A percentile compares a stretch with the other conserved stretches of the same genome.
Evolutionary conservation across 345 rosid genomes (phyloP).

Genomic region (Rhizophora mangle): DNA sequence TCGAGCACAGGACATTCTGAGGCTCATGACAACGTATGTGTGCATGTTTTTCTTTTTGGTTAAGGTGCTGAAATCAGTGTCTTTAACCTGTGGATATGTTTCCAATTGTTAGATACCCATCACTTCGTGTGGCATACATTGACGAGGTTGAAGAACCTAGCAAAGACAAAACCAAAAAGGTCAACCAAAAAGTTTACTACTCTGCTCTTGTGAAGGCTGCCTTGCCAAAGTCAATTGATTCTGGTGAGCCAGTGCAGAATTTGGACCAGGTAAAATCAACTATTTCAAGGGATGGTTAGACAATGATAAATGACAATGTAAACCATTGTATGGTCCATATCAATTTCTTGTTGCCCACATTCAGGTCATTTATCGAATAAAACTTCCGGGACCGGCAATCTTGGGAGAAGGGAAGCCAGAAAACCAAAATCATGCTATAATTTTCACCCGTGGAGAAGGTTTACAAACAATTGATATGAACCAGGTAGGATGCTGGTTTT

Average conservation of each 20-base stretch:
- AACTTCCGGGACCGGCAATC: slow-evolving; percentile 95
- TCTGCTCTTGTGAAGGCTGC: slow-evolving; percentile 86
- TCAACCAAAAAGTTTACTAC: slow-evolving; percentile 72
- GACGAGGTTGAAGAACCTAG: slow-evolving; percentile 94
- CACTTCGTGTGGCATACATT: slow-evolving; percentile 96
- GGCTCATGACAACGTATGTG: slow-evolving; percentile 79
- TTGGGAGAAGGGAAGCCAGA: slow-evolving; percentile 99
- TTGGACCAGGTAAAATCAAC: slow-evolving; percentile 72
- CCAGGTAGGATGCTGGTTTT: slow-evolving; percentile 47
- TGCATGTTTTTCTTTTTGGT: slow-evolving; percentile 9
- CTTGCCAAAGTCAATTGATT: slow-evolving; percentile 79
- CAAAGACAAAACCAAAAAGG: slow-evolving; percentile 59
- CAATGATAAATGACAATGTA: background rate
- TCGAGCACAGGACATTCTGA: slow-evolving; percentile 86
- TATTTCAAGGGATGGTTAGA: background rate
- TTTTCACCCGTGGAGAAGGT: slow-evolving; percentile 97
- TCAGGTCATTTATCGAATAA: slow-evolving; percentile 89
- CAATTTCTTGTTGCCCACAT: slow-evolving; percentile 1
- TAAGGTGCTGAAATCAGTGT: slow-evolving; percentile 3
- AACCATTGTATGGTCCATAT: background rate
- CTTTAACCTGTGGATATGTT: slow-evolving; percentile 14
- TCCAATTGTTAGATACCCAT: slow-evolving; percentile 69
- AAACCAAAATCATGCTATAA: slow-evolving; percentile 97
- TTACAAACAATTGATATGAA: slow-evolving; percentile 99
- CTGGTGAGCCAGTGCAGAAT: slow-evolving; percentile 74